Conservation (phyloP, 1,139 yeast genomes). For the Ashbya aceris region DNA sequence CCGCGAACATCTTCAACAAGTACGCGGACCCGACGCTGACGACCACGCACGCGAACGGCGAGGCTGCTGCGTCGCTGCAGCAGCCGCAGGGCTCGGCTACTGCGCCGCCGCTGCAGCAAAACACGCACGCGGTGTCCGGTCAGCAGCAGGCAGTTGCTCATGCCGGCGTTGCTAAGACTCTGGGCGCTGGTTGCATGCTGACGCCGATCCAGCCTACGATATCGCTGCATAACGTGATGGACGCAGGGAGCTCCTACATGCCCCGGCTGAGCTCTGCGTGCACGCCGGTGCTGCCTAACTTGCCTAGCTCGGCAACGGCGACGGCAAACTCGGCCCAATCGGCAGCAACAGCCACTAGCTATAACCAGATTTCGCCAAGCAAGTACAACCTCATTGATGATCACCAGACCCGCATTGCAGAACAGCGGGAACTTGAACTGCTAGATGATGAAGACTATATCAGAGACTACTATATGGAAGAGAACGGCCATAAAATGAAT, state of each 20-base stretch:
- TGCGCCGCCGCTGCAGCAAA: not conserved
- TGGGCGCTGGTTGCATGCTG: not conserved
- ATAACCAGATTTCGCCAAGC: constrained; percentile 5
- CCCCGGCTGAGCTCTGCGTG: constrained; percentile 5
- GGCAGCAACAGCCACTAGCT: constrained; percentile 4
- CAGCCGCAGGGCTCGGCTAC: too few species aligned
- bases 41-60: constrained; percentile 13
- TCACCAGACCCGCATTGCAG: constrained; percentile 4
- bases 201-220: constrained; percentile 22
- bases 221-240: constrained; percentile 18
- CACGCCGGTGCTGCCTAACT: not conserved
- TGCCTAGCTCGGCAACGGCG: constrained; percentile 1
- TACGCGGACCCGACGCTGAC: constrained; percentile 34
- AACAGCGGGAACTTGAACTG: constrained; percentile 7
- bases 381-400: constrained; percentile 3
- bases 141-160: too few species aligned
- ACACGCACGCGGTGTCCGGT: too few species aligned
- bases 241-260: constrained; percentile 14
- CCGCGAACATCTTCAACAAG: constrained; percentile 28
- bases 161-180: too few species aligned
- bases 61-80: constrained; percentile 1
- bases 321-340: constrained; percentile 2
- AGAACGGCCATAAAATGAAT: constrained; percentile 32
- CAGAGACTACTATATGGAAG: constrained; percentile 12
- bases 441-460: constrained; percentile 7